These are phyloP conservation scores for Xylaria arbuscula DNA, from an alignment of 2,329 filamentous ascomycete species.

Conservation along the genomic window DNA sequence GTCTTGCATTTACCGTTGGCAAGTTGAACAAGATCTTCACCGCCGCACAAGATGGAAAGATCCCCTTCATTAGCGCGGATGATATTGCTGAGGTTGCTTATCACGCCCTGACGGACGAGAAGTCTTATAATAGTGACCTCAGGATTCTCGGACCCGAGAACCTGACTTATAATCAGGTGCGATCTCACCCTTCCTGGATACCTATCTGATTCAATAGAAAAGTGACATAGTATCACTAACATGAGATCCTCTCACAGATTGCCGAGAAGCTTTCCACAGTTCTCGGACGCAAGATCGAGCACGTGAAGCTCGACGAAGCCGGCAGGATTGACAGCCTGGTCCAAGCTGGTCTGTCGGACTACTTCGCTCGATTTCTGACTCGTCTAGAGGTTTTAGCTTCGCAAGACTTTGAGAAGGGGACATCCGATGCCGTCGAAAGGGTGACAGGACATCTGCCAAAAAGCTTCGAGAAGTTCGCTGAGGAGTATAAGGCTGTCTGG, in stretches of 20 bases:
- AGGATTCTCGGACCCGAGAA: slow-evolving; percentile 38
- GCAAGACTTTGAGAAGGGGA: slow-evolving; percentile 36
- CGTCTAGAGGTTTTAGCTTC: slow-evolving; percentile 36
- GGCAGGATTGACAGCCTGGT: slow-evolving; percentile 34
- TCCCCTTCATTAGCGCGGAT: slow-evolving; percentile 41
- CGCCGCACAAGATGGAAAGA: slow-evolving; percentile 38
- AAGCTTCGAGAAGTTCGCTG: slow-evolving; percentile 38
- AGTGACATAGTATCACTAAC: background rate
- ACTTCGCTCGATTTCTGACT: slow-evolving; percentile 39
- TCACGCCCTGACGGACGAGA: slow-evolving; percentile 40
- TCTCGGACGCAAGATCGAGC: slow-evolving; percentile 41
- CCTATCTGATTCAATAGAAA: background rate
- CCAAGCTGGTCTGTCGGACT: slow-evolving; percentile 35
- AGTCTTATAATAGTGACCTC: slow-evolving; percentile 39
- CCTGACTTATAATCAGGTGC: slow-evolving; percentile 41
- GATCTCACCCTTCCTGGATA: slow-evolving; percentile 8
- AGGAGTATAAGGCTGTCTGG: slow-evolving; percentile 37
- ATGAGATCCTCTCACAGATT: slow-evolving; percentile 29
- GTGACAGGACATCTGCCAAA: slow-evolving; percentile 38
- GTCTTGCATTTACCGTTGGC: slow-evolving; percentile 36
- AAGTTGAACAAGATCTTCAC: slow-evolving; percentile 39
- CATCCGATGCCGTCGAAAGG: slow-evolving; percentile 35
- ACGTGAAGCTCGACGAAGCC: slow-evolving; percentile 40
- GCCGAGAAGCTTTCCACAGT: slow-evolving; percentile 41
- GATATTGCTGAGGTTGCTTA: slow-evolving; percentile 40